A percentile compares a stretch with the other conserved stretches of the same genome.
Evolutionary conservation across 106 monocot genomes (phyloP).

Genomic region (Apostasia ramifera): DNA sequence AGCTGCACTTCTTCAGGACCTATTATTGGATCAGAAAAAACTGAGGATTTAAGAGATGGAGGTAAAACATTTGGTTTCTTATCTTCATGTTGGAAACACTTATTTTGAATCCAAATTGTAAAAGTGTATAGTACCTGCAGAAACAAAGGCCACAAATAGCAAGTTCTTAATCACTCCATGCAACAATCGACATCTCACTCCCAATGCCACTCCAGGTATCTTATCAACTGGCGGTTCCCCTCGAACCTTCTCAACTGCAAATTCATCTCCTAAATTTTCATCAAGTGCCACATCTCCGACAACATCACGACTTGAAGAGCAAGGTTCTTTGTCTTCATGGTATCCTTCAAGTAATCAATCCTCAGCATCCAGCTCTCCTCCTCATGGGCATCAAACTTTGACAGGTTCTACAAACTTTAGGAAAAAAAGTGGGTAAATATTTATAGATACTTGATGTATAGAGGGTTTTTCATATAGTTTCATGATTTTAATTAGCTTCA

Average conservation of each 20-base stretch:
- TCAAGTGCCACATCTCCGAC: constrained; percentile 53
- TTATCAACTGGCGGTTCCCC: constrained; percentile 41
- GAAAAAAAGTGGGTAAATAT: too few relatives aligned
- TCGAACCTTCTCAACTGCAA: constrained; percentile 30
- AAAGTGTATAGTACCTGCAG: constrained; percentile 10
- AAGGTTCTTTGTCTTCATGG: constrained; percentile 35
- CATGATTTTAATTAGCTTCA: too few relatives aligned
- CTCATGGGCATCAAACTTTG: constrained; percentile 19
- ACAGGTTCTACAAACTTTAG: constrained; percentile 12
- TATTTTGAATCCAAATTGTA: not conserved
- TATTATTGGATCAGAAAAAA: constrained; percentile 20
- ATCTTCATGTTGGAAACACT: not conserved
- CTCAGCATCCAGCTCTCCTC: constrained; percentile 51
- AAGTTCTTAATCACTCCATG: constrained; percentile 29
- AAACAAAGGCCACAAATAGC: constrained; percentile 6
- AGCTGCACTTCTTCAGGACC: constrained; percentile 19
- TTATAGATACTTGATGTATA: too few relatives aligned
- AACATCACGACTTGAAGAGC: constrained; percentile 38
- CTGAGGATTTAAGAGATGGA: constrained; percentile 14
- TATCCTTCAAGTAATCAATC: constrained; percentile 53
- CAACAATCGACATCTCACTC: constrained; percentile 30
- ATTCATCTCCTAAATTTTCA: constrained; percentile 43
- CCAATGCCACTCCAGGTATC: constrained; percentile 33
- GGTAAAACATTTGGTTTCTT: constrained; percentile 15
- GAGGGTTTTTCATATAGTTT: too few relatives aligned